Evolutionary conservation across 163 green algal species (phyloP), one percentile per base, ranked within the genome.

Genomic region (Picocystis sp.): DNA sequence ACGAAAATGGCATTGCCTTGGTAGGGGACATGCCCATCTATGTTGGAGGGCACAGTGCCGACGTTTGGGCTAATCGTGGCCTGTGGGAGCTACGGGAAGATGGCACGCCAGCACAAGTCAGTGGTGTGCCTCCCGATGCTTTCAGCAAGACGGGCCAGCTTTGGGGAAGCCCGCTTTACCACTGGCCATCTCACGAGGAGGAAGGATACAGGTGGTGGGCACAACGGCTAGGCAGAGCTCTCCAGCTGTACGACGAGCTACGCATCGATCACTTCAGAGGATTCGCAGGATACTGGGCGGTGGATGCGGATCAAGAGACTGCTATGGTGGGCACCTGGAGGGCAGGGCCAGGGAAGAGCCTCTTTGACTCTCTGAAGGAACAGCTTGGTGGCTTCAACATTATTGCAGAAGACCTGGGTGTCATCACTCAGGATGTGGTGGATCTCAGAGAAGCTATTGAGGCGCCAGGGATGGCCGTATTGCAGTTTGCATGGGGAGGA

Each of bases 1-100:
- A 94, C 61, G 35, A 45, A 11, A 62, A 61, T 5, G 81, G 80
- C 43, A 73, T 98, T 48, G 72, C 75, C 34, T 77, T 98, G 53
- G 72, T 97, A 15, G 89, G 89, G 0, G 89, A 98, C 74, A 96
- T 96, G 81, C 89, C 89, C 59, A 98, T 98, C 75, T 98, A 98
- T 62, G 63, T 75, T 8, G 65, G 65, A 11, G 86, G 79, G n/a
- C 81, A 94, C 67, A 76, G 50, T 14, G 79, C 83, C 0, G 89
- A 98, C 55, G 89, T 98, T 49, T 98, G 89, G 89, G 81, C 82
- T 15, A 86, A 93, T 70, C 76, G 72, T 45, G 45, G 80, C 42
- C 77, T 95, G 42, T 98, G 95, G 72, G 77, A 87, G 69, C 74
- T 95, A 76, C 76, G 0, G 56, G 21, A 53, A 77, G 19, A 81